phyloP scores from a whole-genome alignment of 805 yeast species.

The Brettanomyces bruxellensis region DNA sequence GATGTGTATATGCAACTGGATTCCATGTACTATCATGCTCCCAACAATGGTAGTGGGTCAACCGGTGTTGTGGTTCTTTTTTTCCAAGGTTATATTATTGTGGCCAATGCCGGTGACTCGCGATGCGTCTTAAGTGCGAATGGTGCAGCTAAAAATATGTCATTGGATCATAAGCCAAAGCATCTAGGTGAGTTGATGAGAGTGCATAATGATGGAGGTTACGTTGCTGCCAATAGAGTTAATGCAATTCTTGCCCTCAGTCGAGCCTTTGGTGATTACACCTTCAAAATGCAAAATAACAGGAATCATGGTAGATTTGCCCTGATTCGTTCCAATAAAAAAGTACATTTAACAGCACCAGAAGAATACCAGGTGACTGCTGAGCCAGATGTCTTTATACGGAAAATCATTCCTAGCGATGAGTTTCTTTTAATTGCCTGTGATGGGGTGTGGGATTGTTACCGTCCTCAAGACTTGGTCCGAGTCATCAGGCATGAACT shows the following conservation, averaged over 20 bases:
- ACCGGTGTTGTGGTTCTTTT: constrained; percentile 41
- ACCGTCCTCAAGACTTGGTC: constrained; percentile 46
- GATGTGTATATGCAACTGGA: constrained; percentile 39
- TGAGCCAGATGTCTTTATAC: constrained; percentile 66
- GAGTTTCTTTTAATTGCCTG: constrained; percentile 71
- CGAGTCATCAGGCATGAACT: constrained; percentile 48
- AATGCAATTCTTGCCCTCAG: constrained; percentile 50
- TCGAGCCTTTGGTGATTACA: constrained; percentile 62
- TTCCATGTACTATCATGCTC: constrained; percentile 28
- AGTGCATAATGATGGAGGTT: constrained; percentile 51
- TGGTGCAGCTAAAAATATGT: constrained; percentile 50
- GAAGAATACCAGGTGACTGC: constrained; percentile 75
- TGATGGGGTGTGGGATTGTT: constrained; percentile 79
- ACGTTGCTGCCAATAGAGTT: constrained; percentile 51
- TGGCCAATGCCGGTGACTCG: constrained; percentile 73
- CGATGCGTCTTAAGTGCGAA: constrained; percentile 47
- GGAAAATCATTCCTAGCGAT: constrained; percentile 36
- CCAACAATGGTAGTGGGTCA: constrained; percentile 39
- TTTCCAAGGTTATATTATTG: constrained; percentile 36
- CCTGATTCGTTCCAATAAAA: constrained; percentile 10
- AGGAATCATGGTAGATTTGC: constrained; percentile 17
- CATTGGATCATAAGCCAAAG: constrained; percentile 59
- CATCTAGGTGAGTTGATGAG: constrained; percentile 50
- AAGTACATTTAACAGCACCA: constrained; percentile 33
- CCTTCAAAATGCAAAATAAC: constrained; percentile 31